phyloP scores from a whole-genome alignment of 1,284 basidiomycete genomes.

The Ustilago xerochloae region DNA sequence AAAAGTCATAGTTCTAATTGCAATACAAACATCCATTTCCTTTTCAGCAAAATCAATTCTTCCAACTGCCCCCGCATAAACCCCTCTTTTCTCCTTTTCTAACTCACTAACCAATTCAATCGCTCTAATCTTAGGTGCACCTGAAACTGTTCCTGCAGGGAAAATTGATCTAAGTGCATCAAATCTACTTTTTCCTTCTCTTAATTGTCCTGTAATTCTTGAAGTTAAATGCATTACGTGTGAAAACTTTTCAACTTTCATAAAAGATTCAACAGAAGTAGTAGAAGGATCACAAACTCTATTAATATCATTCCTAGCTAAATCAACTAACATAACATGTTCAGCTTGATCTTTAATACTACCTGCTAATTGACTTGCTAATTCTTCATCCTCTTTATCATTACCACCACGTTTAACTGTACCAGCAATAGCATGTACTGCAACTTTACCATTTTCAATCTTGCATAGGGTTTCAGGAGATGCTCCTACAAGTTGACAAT shows the following conservation, averaged over 20 bases:
- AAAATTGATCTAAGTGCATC: conserved; percentile 99
- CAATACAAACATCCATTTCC: conserved; percentile 98
- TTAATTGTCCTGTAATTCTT: conserved; percentile 87
- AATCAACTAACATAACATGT: conserved; percentile 98
- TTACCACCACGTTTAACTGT: conserved; percentile 83
- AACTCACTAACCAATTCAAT: conserved; percentile 90
- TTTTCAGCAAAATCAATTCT: conserved; percentile 94
- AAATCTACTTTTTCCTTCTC: conserved; percentile 86
- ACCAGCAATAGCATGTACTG: conserved; percentile 97
- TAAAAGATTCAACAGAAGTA: conserved; percentile 94
- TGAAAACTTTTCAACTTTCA: conserved; percentile 93
- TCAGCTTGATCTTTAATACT: conserved; percentile 97
- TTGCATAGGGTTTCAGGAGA: conserved; percentile 98
- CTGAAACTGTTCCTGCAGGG: conserved; percentile 98
- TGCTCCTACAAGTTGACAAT: conserved; percentile 92
- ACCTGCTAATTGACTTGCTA: conserved; percentile 79
- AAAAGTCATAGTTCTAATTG: conserved; percentile 97
- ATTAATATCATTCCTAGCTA: conserved; percentile 99
- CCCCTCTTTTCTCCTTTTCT: conserved; percentile 89
- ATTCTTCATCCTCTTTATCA: conserved; percentile 79
- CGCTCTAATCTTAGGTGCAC: conserved; percentile 98
- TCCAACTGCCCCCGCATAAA: conserved; percentile 97
- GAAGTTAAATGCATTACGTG: conserved; percentile 98
- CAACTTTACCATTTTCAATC: conserved; percentile 85
- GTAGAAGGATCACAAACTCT: conserved; percentile 94